These are phyloP conservation scores for Stephania cephalantha DNA, from an alignment of 164 flowering plant genomes.

Conservation along the genomic window DNA sequence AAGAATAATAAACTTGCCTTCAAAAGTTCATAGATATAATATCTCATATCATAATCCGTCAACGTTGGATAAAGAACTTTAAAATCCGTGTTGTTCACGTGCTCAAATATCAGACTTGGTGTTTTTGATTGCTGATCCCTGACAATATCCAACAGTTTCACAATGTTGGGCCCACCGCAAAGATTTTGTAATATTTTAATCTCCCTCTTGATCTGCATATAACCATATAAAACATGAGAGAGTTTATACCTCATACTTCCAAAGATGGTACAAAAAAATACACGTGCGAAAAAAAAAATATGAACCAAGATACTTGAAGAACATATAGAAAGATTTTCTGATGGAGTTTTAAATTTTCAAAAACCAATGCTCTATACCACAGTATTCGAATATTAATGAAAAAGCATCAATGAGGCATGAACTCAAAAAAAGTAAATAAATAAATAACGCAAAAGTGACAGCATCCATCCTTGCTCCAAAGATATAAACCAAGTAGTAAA, in stretches of 20 bases:
- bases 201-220: slow-evolving; percentile 91
- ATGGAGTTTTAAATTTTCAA: not conserved
- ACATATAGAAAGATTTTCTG: not conserved
- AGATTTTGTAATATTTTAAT: slow-evolving; percentile 92
- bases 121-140: slow-evolving; percentile 99
- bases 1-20: slow-evolving; percentile 46
- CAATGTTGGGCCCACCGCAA: slow-evolving; percentile 95
- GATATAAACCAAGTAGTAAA: too few relatives aligned
- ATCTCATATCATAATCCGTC: slow-evolving; percentile 81
- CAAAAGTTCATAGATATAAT: slow-evolving; percentile 87
- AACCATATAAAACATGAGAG: not conserved
- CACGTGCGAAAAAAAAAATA: not conserved
- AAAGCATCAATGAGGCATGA: not conserved
- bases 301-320: not conserved
- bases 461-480: not conserved
- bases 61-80: slow-evolving; percentile 97
- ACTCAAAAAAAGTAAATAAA: not conserved
- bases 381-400: not conserved
- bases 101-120: slow-evolving; percentile 91
- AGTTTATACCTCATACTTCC: not conserved
- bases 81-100: slow-evolving; percentile 92
- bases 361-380: not conserved
- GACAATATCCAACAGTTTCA: slow-evolving; percentile 93
- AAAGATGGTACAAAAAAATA: not conserved
- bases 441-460: not conserved